Evolutionary conservation across 2,329 filamentous ascomycete genomes (phyloP), one percentile per base, ranked within the genome.

Genomic region (Neonectria punicea): DNA sequence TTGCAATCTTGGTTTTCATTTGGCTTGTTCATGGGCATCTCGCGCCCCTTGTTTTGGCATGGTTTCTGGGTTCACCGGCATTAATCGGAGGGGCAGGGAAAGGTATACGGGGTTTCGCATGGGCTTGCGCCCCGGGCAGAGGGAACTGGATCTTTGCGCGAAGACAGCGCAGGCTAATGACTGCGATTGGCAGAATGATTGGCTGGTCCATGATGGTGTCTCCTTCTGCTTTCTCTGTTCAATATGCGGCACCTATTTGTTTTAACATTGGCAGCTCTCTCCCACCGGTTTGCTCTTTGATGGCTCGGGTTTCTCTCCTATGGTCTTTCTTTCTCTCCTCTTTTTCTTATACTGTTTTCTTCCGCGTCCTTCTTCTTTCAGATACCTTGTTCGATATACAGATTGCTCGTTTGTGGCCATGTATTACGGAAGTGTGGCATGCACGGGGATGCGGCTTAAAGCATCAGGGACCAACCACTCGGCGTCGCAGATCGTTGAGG

Each of bases 301-400:
- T 64, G 34, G 47, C 34, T 67, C 59, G 68, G 66, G 70, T 60
- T 68, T 64, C 74, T 74, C 53, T 30, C 71, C 65, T 69, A 62
- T 70, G 47, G 32, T 67, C 18, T 64, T 60, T 71, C 69, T 67
- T 53, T 58, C 69, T 55, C 67, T 71, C 67, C 71, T 67, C 47
- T 41, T 67, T 62, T 70, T 72, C 67, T 71, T 69, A 58, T 65
- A 66, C 69, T 73, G 61, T 67, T 25, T 67, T 25, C 10, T 59
- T 39, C 13, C 30, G 43, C 43, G 10, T 32, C 41, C 58, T 53
- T 70, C 69, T 72, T 75, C 73, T 79, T 76, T 80, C 83, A 84
- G 83, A 87, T 87, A 87, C 85, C 85, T 87, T 87, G 85, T 87
- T 86, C 84, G 81, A 87, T 85, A 85, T 84, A 85, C 78, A 79